Conservation (phyloP, 208 protist species). For the Acanthamoeba triangularis region DNA sequence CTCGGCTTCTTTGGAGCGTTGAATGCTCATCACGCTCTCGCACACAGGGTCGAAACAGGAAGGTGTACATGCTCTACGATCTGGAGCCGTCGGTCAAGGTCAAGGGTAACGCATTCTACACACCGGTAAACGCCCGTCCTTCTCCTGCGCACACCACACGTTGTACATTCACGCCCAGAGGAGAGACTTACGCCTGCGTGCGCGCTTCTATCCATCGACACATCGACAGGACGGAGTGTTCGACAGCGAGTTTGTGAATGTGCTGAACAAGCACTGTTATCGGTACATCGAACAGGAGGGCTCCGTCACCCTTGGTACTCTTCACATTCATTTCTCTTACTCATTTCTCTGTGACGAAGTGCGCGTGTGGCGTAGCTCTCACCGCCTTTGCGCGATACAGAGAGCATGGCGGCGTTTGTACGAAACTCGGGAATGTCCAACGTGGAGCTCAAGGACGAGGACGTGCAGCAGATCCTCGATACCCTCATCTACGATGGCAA, state of each 20-base stretch:
- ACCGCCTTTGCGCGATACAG: neutral
- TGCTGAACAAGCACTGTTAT: constrained; percentile 54
- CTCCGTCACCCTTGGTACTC: constrained; percentile 4
- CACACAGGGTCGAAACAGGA: constrained; percentile 80
- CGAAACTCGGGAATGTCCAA: constrained; percentile 76
- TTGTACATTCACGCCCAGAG: neutral
- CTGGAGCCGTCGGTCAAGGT: constrained; percentile 89
- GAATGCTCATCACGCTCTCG: too few relatives aligned
- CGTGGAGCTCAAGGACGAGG: constrained; percentile 81
- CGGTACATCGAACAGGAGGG: constrained; percentile 60
- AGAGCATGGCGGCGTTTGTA: constrained; percentile 76
- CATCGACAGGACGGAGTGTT: constrained; percentile 83
- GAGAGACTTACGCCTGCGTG: too few relatives aligned
- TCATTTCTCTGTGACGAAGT: constrained; percentile 44
- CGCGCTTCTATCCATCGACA: too few relatives aligned
- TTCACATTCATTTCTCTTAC: constrained; percentile 48
- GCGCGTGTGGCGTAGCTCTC: neutral
- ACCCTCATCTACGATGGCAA: constrained; percentile 89
- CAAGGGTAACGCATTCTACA: constrained; percentile 89
- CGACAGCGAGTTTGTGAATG: constrained; percentile 82
- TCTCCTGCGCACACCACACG: neutral
- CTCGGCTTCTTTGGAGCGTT: too few relatives aligned
- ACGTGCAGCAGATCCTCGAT: constrained; percentile 84
- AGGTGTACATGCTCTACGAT: constrained; percentile 90
- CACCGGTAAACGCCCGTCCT: neutral